A percentile compares a stretch with the other conserved stretches of the same genome.
phyloP scores from a whole-genome alignment of 2,329 filamentous ascomycete species.

The Cadophora malorum region DNA sequence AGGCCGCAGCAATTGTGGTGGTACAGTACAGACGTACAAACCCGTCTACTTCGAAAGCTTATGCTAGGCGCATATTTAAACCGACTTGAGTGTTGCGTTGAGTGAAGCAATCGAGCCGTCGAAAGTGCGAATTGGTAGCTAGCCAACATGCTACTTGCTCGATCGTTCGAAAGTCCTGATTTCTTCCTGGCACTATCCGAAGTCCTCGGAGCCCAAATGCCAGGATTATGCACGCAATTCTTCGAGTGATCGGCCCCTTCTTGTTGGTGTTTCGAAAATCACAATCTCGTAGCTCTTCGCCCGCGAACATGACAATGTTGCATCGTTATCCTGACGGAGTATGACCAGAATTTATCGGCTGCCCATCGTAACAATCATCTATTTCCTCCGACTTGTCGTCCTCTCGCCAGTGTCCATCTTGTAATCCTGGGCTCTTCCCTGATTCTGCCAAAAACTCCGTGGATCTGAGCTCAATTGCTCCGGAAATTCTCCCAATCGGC shows the following conservation, averaged over 20 bases:
- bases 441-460: background rate
- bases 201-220: too few relatives aligned
- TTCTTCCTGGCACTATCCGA: too few relatives aligned
- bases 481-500: background rate
- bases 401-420: background rate
- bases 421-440: background rate
- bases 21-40: background rate
- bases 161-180: too few relatives aligned
- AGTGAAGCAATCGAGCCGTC: too few relatives aligned
- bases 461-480: background rate
- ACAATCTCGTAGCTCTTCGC: background rate
- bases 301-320: background rate
- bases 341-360: background rate
- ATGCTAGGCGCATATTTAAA: too few relatives aligned
- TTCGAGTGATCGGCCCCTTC: too few relatives aligned
- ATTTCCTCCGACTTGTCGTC: background rate
- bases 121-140: too few relatives aligned
- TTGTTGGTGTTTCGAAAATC: too few relatives aligned
- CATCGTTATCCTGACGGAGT: background rate
- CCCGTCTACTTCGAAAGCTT: too few relatives aligned
- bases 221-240: too few relatives aligned
- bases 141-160: too few relatives aligned
- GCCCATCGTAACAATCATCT: background rate
- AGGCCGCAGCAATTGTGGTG: background rate
- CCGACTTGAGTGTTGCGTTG: too few relatives aligned